These are phyloP conservation scores for Kandelia obovata DNA, from an alignment of 345 rosid genomes.

Conservation along the genomic window DNA sequence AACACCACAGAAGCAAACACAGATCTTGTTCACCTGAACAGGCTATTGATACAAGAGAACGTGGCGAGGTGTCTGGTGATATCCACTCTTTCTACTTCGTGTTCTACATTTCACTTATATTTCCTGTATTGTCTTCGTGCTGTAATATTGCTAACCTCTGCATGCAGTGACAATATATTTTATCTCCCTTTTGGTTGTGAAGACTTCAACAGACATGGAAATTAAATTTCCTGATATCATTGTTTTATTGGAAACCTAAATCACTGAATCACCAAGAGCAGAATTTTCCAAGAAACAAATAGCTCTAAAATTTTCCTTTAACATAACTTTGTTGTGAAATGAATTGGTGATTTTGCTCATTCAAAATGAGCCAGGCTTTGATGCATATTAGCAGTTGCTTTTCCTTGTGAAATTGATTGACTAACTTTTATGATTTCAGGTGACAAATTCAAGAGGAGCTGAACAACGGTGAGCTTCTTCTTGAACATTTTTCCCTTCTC, in stretches of 20 bases:
- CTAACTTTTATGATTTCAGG: slow-evolving; percentile 41
- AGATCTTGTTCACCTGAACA: slow-evolving; percentile 55
- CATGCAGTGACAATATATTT: not conserved
- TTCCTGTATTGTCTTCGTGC: not conserved
- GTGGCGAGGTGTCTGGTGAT: slow-evolving; percentile 64
- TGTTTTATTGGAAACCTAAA: not conserved
- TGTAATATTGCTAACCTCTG: not conserved
- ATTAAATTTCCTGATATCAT: not conserved
- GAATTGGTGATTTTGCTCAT: not conserved
- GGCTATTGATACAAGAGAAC: slow-evolving; percentile 39
- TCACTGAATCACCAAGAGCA: not conserved
- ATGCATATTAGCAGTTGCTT: not conserved
- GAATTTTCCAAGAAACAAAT: not conserved
- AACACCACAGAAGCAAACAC: slow-evolving; percentile 44
- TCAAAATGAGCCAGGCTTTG: not conserved
- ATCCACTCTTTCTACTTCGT: slow-evolving; percentile 23
- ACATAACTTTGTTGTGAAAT: not conserved
- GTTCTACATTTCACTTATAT: not conserved
- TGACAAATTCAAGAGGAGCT: slow-evolving; percentile 38
- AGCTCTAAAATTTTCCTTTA: no score
- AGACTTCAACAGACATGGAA: not conserved
- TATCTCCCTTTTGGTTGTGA: not conserved
- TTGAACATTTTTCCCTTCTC: slow-evolving; percentile 3
- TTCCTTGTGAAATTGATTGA: slow-evolving; percentile 9
- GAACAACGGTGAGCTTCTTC: slow-evolving; percentile 41